Percentiles rank a stretch among this genome's conserved stretches.
phyloP scores from a whole-genome alignment of 2,329 filamentous ascomycete genomes.

The Pseudogymnoascus sp. region DNA sequence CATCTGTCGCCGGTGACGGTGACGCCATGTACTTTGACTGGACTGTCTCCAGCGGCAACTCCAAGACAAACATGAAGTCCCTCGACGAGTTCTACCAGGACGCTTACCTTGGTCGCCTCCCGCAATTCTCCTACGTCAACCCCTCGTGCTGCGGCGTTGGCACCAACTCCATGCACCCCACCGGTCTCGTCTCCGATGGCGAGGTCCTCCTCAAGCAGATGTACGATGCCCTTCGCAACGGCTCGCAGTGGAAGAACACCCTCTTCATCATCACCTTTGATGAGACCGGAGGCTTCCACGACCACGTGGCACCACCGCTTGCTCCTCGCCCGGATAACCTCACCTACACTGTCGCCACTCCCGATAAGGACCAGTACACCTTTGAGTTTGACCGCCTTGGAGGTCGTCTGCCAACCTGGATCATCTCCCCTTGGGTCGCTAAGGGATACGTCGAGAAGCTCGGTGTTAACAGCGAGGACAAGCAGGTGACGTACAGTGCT shows the following conservation, averaged over 20 bases:
- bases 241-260: slow-evolving; percentile 31
- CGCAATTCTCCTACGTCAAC: slow-evolving; percentile 32
- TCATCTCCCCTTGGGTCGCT: slow-evolving; percentile 38
- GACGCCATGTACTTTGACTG: slow-evolving; percentile 31
- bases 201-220: slow-evolving; percentile 32
- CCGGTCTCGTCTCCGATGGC: slow-evolving; percentile 30
- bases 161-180: slow-evolving; percentile 31
- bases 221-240: slow-evolving; percentile 30
- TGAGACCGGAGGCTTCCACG: slow-evolving; percentile 32
- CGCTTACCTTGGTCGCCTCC: slow-evolving; percentile 27
- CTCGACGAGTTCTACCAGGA: slow-evolving; percentile 30
- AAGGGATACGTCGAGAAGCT: slow-evolving; percentile 35
- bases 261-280: slow-evolving; percentile 31
- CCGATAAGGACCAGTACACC: slow-evolving; percentile 31
- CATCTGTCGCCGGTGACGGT: slow-evolving; percentile 25
- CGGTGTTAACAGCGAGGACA: slow-evolving; percentile 30
- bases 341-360: slow-evolving; percentile 31
- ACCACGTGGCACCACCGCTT: slow-evolving; percentile 30
- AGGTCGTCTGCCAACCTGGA: slow-evolving; percentile 35
- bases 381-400: slow-evolving; percentile 36
- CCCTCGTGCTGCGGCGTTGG: slow-evolving; percentile 34
- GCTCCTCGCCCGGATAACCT: slow-evolving; percentile 29
- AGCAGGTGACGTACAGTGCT: slow-evolving; percentile 29
- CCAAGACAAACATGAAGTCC: slow-evolving; percentile 27
- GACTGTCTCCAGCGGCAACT: slow-evolving; percentile 27